A percentile compares a stretch with the other conserved stretches of the same genome.
These are phyloP conservation scores for Phytopythium vexans DNA, from an alignment of 352 stramenopile species.

Conservation along the genomic window DNA sequence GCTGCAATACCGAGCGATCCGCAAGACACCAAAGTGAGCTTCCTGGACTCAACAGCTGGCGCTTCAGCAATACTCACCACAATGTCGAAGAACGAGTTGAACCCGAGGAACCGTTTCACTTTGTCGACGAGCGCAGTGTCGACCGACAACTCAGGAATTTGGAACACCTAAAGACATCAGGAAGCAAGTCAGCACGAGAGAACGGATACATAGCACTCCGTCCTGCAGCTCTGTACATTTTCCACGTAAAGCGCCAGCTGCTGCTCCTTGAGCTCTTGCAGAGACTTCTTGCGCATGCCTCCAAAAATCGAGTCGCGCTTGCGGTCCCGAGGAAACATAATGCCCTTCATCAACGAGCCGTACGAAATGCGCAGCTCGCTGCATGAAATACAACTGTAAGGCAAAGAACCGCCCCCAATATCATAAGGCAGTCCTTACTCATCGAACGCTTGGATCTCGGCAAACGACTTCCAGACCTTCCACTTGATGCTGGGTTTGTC, in stretches of 20 bases:
- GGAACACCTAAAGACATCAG: conserved; percentile 34
- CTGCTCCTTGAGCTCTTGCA: conserved; percentile 66
- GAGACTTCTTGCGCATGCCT: conserved; percentile 60
- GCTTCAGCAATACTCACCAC: conserved; percentile 21
- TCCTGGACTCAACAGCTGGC: too few species aligned
- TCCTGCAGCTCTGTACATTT: conserved; percentile 24
- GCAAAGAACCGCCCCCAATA: neutral
- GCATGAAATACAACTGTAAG: neutral
- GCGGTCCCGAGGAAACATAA: conserved; percentile 60
- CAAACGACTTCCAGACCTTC: conserved; percentile 75
- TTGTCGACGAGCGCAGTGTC: conserved; percentile 35
- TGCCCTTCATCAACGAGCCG: conserved; percentile 47
- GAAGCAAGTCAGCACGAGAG: conserved; percentile 1
- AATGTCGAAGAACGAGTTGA: conserved; percentile 70
- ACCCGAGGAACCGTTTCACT: conserved; percentile 57
- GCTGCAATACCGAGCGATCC: too few species aligned
- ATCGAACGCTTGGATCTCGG: conserved; percentile 63
- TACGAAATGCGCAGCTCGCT: conserved; percentile 60
- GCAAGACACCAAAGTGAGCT: too few species aligned
- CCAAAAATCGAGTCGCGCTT: conserved; percentile 74
- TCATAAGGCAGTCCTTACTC: conserved; percentile 34
- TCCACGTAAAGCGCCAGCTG: conserved; percentile 73
- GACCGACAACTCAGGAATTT: conserved; percentile 39
- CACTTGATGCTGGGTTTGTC: conserved; percentile 74
- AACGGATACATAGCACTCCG: neutral